Evolutionary conservation across 495 filamentous ascomycete genomes (phyloP).

Genomic region (Neurospora hispaniola): DNA sequence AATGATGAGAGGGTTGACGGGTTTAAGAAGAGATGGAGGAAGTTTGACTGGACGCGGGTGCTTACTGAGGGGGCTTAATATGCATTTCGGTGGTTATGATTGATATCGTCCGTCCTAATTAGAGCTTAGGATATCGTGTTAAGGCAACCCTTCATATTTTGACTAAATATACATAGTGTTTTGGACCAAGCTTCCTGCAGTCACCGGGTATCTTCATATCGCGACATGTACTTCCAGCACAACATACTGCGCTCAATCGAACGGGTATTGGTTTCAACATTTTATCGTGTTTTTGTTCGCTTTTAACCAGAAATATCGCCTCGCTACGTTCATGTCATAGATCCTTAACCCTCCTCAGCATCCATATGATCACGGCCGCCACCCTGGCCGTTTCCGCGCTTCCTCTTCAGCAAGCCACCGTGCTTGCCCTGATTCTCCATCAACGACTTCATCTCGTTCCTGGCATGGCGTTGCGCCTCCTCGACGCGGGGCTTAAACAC

Average conservation of each 20-base stretch:
- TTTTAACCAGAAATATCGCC: background rate
- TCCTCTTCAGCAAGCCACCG: constrained; percentile 48
- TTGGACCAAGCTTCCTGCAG: background rate
- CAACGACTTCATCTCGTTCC: constrained; percentile 70
- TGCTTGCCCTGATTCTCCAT: constrained; percentile 66
- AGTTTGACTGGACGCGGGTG: constrained; percentile 93
- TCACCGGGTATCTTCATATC: background rate
- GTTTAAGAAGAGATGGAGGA: constrained; percentile 78
- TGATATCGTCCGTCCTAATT: background rate
- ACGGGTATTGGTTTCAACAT: background rate
- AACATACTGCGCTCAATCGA: background rate
- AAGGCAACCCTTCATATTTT: background rate
- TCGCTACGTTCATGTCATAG: background rate
- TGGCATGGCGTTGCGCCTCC: constrained; percentile 76
- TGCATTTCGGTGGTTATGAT: background rate
- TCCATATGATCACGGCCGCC: constrained; percentile 61
- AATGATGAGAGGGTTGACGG: constrained; percentile 61
- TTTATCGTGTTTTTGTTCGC: constrained; percentile 1
- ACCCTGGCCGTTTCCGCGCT: constrained; percentile 23
- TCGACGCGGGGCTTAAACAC: constrained; percentile 65
- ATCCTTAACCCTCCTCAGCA: constrained; percentile 55
- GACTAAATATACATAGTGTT: background rate
- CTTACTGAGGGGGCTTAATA: constrained; percentile 34
- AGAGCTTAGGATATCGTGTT: background rate
- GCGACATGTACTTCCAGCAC: background rate